These are phyloP conservation scores for Botrytis pseudocinerea DNA, from an alignment of 2,329 filamentous ascomycete species.

Conservation along the genomic window DNA sequence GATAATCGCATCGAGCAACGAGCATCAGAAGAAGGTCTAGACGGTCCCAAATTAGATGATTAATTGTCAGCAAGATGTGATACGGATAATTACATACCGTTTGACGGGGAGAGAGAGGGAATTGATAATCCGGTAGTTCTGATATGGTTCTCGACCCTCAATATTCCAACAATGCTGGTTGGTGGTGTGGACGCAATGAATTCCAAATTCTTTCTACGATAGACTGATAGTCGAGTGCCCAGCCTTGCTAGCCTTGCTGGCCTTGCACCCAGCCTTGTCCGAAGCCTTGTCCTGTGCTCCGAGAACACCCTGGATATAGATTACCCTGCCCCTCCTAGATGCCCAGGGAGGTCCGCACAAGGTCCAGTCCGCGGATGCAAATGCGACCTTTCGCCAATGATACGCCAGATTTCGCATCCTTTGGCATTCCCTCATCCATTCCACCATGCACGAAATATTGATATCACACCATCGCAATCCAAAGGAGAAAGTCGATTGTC, in stretches of 20 bases:
- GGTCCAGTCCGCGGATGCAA: no score
- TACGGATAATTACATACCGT: not conserved
- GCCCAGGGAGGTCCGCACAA: no score
- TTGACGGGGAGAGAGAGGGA: not conserved
- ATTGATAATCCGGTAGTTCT: not conserved
- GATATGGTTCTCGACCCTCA: not conserved
- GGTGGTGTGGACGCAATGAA: not conserved
- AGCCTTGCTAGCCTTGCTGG: no score
- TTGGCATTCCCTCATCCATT: not conserved
- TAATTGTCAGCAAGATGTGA: conserved; percentile 7
- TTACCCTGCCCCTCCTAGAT: not conserved
- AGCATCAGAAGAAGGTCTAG: conserved; percentile 1
- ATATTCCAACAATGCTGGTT: not conserved
- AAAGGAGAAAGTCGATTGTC: conserved; percentile 13
- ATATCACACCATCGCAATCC: not conserved
- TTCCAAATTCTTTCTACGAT: not conserved
- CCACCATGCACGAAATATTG: not conserved
- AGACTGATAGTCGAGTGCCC: not conserved
- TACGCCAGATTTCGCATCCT: not conserved
- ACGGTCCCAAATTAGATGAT: not conserved
- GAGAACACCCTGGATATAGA: not conserved
- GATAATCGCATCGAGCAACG: not conserved
- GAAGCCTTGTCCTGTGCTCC: not conserved
- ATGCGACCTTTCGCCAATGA: no score
- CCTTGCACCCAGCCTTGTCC: not conserved